Conservation (phyloP, 495 filamentous ascomycete genomes). For the Haplographium delicatum region DNA sequence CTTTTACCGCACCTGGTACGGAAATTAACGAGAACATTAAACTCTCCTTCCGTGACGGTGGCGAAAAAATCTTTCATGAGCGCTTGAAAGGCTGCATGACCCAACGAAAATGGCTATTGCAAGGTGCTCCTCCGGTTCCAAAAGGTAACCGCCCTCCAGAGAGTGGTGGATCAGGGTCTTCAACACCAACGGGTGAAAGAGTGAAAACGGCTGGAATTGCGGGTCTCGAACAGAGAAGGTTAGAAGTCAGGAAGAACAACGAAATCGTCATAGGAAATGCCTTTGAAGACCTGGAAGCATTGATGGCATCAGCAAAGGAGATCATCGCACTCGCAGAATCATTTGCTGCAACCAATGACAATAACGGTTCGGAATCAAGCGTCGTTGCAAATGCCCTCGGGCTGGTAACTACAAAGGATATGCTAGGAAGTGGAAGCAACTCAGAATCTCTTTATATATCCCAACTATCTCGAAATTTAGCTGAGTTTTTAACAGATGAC, state of each 20-base stretch:
- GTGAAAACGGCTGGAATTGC: slow-evolving; percentile 81
- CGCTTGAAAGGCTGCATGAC: slow-evolving; percentile 79
- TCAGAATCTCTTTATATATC: slow-evolving; percentile 55
- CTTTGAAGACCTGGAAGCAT: slow-evolving; percentile 92
- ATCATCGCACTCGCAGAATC: slow-evolving; percentile 89
- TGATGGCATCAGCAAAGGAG: slow-evolving; percentile 96
- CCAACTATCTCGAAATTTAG: slow-evolving; percentile 83
- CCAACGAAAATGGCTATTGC: slow-evolving; percentile 94
- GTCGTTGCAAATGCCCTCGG: slow-evolving; percentile 82
- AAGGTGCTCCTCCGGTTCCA: slow-evolving; percentile 87
- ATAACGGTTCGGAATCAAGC: slow-evolving; percentile 68
- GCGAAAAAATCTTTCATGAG: slow-evolving; percentile 86
- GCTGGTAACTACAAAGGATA: slow-evolving; percentile 90
- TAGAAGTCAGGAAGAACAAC: slow-evolving; percentile 83
- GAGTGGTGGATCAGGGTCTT: slow-evolving; percentile 17
- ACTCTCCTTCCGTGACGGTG: slow-evolving; percentile 83
- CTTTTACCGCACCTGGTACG: slow-evolving; percentile 32
- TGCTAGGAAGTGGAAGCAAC: slow-evolving; percentile 42
- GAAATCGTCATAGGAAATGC: slow-evolving; percentile 88
- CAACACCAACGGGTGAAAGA: slow-evolving; percentile 32
- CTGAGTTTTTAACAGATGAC: slow-evolving; percentile 93
- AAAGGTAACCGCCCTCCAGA: slow-evolving; percentile 39
- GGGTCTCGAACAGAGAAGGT: slow-evolving; percentile 76
- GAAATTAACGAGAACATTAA: slow-evolving; percentile 75
- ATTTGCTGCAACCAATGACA: slow-evolving; percentile 58